Evolutionary conservation across 2,329 filamentous ascomycete species (phyloP).

Genomic region (Trichoderma oligosporum): DNA sequence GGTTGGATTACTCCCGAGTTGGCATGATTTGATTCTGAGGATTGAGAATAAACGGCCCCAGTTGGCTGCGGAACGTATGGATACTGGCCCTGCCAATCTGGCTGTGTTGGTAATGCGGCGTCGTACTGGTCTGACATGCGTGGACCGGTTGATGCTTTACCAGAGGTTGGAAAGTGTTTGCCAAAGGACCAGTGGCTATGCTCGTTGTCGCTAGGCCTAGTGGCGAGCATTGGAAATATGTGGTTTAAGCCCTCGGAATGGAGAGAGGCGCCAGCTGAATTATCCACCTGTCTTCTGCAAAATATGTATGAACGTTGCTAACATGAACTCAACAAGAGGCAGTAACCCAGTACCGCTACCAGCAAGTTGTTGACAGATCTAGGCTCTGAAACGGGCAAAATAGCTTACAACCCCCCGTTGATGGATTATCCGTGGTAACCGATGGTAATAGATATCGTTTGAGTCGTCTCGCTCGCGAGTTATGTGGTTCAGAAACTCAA

Average conservation of each 20-base stretch:
- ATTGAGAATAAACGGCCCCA: conserved; percentile 42
- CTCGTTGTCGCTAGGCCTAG: conserved; percentile 51
- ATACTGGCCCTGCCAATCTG: conserved; percentile 56
- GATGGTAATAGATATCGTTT: background rate
- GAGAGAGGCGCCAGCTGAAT: conserved; percentile 1
- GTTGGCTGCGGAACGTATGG: conserved; percentile 47
- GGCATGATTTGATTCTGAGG: conserved; percentile 42
- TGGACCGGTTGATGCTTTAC: conserved; percentile 43
- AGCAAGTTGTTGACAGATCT: conserved; percentile 3
- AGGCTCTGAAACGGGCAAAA: background rate
- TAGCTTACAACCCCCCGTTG: background rate
- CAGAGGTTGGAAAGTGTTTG: conserved; percentile 48
- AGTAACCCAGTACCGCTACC: background rate
- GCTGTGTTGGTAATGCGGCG: conserved; percentile 49
- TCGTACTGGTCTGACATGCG: conserved; percentile 58
- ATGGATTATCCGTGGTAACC: background rate
- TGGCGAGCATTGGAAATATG: conserved; percentile 52
- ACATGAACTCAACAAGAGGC: conserved; percentile 12
- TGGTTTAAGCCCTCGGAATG: background rate
- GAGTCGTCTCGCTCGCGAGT: conserved; percentile 1
- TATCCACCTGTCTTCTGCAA: conserved; percentile 4
- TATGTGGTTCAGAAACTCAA: background rate
- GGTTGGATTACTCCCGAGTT: conserved; percentile 19
- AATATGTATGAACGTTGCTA: conserved; percentile 1
- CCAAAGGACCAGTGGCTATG: conserved; percentile 53